These are phyloP conservation scores for Houttuynia cordata DNA, from an alignment of 164 flowering plant species.

Conservation along the genomic window DNA sequence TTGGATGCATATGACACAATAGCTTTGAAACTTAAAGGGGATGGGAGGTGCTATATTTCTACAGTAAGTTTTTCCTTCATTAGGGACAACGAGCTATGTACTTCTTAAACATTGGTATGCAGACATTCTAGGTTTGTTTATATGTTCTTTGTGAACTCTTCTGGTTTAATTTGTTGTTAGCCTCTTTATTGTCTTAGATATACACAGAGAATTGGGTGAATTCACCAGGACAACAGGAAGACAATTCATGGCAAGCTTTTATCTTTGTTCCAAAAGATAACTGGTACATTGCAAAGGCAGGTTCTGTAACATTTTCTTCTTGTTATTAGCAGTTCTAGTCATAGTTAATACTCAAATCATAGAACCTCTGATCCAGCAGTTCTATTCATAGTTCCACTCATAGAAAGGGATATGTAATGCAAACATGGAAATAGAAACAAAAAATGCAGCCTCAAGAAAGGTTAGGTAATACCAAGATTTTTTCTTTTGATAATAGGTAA, in stretches of 20 bases:
- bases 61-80: constrained; percentile 42
- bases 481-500: too few species aligned
- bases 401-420: too few species aligned
- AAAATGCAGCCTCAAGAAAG: not conserved
- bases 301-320: constrained; percentile 8
- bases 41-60: constrained; percentile 94
- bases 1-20: constrained; percentile 82
- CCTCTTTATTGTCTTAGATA: constrained; percentile 36
- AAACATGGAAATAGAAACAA: not conserved
- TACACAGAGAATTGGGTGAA: constrained; percentile 99
- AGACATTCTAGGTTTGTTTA: too few species aligned
- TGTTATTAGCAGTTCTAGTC: not conserved
- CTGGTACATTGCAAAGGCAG: constrained; percentile 85
- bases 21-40: constrained; percentile 83
- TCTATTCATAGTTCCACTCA: too few species aligned
- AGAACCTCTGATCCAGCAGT: too few species aligned
- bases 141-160: not conserved
- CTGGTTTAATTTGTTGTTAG: not conserved
- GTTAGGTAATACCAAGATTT: not conserved
- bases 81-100: not conserved
- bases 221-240: constrained; percentile 84
- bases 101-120: not conserved
- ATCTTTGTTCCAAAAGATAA: constrained; percentile 66
- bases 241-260: constrained; percentile 98
- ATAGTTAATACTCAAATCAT: too few species aligned